Evolutionary conservation across 257 asterid species (phyloP).

Genomic region (Fraxinus americana): DNA sequence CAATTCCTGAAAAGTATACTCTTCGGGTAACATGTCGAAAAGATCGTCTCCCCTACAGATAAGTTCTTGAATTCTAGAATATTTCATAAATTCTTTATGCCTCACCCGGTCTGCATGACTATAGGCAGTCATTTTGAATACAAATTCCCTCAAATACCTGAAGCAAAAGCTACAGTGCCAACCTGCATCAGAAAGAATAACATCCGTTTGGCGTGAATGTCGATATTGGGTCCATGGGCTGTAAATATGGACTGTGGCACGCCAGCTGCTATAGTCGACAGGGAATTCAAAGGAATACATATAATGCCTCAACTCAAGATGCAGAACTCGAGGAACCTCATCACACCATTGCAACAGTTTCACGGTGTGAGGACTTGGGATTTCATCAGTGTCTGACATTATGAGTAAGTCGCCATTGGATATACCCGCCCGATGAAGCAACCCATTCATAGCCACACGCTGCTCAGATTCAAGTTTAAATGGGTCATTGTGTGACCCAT

Average conservation of each 20-base stretch:
- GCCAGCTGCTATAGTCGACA: slow-evolving; percentile 84
- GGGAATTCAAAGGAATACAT: slow-evolving; percentile 91
- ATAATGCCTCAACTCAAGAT: slow-evolving; percentile 70
- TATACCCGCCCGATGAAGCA: slow-evolving; percentile 68
- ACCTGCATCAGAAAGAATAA: slow-evolving; percentile 82
- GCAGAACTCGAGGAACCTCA: slow-evolving; percentile 70
- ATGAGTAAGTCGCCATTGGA: slow-evolving; percentile 71
- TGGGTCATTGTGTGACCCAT: slow-evolving; percentile 58
- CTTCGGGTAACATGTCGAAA: slow-evolving; percentile 93
- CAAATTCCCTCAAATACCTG: slow-evolving; percentile 54
- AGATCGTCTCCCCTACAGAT: slow-evolving; percentile 82
- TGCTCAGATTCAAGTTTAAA: slow-evolving; percentile 75
- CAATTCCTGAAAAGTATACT: slow-evolving; percentile 79
- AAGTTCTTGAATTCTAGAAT: slow-evolving; percentile 69
- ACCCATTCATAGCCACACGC: slow-evolving; percentile 64
- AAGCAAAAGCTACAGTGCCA: slow-evolving; percentile 98
- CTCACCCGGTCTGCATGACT: slow-evolving; percentile 71
- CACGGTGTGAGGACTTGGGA: slow-evolving; percentile 85
- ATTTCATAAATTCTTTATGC: slow-evolving; percentile 43
- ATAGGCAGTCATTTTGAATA: slow-evolving; percentile 67
- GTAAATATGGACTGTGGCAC: slow-evolving; percentile 65
- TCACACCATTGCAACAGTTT: slow-evolving; percentile 91
- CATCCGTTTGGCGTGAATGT: slow-evolving; percentile 68
- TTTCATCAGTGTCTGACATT: slow-evolving; percentile 87
- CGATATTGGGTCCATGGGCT: slow-evolving; percentile 60